Evolutionary conservation across 371 early-diverging fungal species (phyloP).

Genomic region (Mortierella sp.): DNA sequence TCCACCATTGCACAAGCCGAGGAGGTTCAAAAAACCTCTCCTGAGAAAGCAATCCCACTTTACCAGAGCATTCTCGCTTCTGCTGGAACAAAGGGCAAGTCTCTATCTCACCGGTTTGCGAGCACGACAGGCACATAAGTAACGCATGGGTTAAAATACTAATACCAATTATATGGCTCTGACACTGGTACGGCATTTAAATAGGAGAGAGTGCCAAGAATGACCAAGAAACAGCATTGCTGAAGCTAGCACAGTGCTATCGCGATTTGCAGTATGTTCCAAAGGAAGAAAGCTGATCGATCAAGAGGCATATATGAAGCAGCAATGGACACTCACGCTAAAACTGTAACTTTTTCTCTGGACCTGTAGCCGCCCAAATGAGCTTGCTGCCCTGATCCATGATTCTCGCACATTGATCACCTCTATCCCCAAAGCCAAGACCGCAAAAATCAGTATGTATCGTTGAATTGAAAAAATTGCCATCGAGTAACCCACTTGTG

Average conservation of each 20-base stretch:
- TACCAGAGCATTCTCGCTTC: conserved; percentile 68
- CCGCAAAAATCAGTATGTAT: conserved; percentile 90
- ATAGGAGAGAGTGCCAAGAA: conserved; percentile 45
- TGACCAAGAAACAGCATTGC: conserved; percentile 71
- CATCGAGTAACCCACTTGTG: not conserved
- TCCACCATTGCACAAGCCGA: conserved; percentile 64
- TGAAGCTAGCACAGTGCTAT: conserved; percentile 74
- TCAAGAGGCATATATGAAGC: not conserved
- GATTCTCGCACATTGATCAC: conserved; percentile 84
- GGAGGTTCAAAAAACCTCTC: conserved; percentile 62
- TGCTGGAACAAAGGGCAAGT: conserved; percentile 47
- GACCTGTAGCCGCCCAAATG: conserved; percentile 73
- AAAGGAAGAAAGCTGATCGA: not conserved
- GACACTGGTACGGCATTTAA: not conserved
- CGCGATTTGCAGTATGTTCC: conserved; percentile 68
- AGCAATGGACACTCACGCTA: too few relatives aligned
- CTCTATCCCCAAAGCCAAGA: conserved; percentile 94
- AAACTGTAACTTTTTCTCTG: not conserved
- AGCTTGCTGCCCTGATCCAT: conserved; percentile 86
- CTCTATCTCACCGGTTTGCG: not conserved
- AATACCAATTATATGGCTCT: not conserved
- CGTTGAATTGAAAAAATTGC: not conserved
- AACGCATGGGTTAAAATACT: too few relatives aligned
- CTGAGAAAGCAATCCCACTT: conserved; percentile 65
- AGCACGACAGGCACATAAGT: too few relatives aligned